These are phyloP conservation scores for Neltuma alba DNA, from an alignment of 306 rosid genomes.

Conservation along the genomic window DNA sequence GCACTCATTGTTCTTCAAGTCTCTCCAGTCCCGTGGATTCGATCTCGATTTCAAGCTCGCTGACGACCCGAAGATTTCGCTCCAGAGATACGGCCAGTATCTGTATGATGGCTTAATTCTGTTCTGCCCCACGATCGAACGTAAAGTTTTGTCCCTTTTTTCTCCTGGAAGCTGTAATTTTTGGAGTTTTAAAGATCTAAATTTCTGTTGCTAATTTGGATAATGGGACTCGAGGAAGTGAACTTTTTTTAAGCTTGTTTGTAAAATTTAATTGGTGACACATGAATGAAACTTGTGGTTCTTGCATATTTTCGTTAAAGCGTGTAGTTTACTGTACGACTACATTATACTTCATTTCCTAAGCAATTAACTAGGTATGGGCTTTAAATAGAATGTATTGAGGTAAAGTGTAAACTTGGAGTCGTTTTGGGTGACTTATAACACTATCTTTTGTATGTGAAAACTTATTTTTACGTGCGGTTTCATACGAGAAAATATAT, in stretches of 20 bases:
- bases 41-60: constrained; percentile 94
- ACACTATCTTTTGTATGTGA: neutral
- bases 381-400: neutral
- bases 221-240: constrained; percentile 9
- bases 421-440: neutral
- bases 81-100: constrained; percentile 90
- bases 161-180: neutral
- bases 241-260: neutral
- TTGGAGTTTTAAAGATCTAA: constrained; percentile 25
- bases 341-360: neutral
- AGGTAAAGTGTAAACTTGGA: neutral
- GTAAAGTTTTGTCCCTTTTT: constrained; percentile 43
- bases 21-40: constrained; percentile 89
- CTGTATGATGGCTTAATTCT: constrained; percentile 78
- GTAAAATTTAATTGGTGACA: neutral
- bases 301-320: neutral
- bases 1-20: constrained; percentile 80
- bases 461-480: neutral
- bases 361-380: neutral
- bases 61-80: constrained; percentile 75
- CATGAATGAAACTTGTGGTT: neutral
- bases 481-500: neutral
- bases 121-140: constrained; percentile 82
- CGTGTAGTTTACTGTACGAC: neutral
- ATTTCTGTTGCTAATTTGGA: neutral